phyloP scores from a whole-genome alignment of 495 filamentous ascomycete species.

The Aspergillus heteromorphus region DNA sequence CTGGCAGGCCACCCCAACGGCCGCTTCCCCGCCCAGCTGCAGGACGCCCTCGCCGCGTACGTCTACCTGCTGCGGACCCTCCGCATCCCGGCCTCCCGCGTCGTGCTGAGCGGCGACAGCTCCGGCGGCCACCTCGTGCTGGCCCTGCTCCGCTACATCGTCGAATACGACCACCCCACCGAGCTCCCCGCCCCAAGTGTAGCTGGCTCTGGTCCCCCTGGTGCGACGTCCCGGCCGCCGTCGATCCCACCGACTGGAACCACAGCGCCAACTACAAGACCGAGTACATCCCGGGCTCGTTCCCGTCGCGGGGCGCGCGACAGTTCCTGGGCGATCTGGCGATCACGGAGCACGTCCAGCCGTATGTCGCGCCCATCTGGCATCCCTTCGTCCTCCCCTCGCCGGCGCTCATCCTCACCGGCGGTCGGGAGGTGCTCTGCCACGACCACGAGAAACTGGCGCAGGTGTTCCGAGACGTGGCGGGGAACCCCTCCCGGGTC shows the following conservation, averaged over 20 bases:
- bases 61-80: slow-evolving; percentile 29
- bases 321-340: slow-evolving; percentile 21
- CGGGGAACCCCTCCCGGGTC: slow-evolving; percentile 18
- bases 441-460: slow-evolving; percentile 28
- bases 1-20: slow-evolving; percentile 13
- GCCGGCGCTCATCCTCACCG: slow-evolving; percentile 33
- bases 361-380: slow-evolving; percentile 28
- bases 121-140: slow-evolving; percentile 38
- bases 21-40: slow-evolving; percentile 40
- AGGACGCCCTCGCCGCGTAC: slow-evolving; percentile 42
- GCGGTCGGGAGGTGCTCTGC: slow-evolving; percentile 36
- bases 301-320: slow-evolving; percentile 30
- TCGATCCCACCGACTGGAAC: slow-evolving; percentile 7
- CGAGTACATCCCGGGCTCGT: slow-evolving; percentile 30
- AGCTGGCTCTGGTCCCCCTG: slow-evolving; percentile 36
- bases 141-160: slow-evolving; percentile 30
- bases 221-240: slow-evolving; percentile 20
- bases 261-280: slow-evolving; percentile 26
- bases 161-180: slow-evolving; percentile 1
- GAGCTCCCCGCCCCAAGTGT: slow-evolving; percentile 17
- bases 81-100: slow-evolving; percentile 24
- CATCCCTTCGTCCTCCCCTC: slow-evolving; percentile 31
- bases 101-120: slow-evolving; percentile 42
- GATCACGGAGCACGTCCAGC: slow-evolving; percentile 12
- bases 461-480: slow-evolving; percentile 18